Evolutionary conservation across 78 protist species (phyloP).

Genomic region (Acrasis kona): DNA sequence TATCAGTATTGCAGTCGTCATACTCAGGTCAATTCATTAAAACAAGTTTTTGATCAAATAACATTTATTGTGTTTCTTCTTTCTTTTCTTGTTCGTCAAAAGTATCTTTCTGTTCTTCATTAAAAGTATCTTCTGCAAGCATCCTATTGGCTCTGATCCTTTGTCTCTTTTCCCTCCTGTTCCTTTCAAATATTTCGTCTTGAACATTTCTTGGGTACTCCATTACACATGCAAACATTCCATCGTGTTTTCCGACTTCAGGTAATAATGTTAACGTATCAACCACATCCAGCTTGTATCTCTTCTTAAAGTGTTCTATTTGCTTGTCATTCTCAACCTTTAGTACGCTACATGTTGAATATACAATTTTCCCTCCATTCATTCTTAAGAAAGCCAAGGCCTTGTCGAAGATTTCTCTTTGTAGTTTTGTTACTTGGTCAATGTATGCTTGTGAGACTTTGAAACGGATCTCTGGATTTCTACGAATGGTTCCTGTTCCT

Average conservation of each 20-base stretch:
- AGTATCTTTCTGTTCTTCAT: no score
- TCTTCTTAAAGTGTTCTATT: not conserved
- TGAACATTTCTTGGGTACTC: no score
- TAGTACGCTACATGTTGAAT: conserved; percentile 94
- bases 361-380: conserved; percentile 87
- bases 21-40: not conserved
- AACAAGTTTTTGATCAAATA: not conserved
- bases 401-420: conserved; percentile 65
- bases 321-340: conserved; percentile 90
- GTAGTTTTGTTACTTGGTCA: conserved; percentile 48
- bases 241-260: no score
- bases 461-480: conserved; percentile 73
- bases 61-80: not conserved
- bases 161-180: no score
- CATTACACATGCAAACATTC: no score
- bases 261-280: no score
- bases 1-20: conserved; percentile 22
- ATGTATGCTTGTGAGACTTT: conserved; percentile 46
- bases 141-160: no score
- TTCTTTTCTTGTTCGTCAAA: no score
- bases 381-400: conserved; percentile 48
- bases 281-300: not conserved
- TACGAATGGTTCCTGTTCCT: conserved; percentile 94
- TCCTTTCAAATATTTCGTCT: no score
- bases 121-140: no score